Base-by-base conservation (phyloP, 768 basidiomycete genomes). In the Boletus subcaerulescens region DNA sequence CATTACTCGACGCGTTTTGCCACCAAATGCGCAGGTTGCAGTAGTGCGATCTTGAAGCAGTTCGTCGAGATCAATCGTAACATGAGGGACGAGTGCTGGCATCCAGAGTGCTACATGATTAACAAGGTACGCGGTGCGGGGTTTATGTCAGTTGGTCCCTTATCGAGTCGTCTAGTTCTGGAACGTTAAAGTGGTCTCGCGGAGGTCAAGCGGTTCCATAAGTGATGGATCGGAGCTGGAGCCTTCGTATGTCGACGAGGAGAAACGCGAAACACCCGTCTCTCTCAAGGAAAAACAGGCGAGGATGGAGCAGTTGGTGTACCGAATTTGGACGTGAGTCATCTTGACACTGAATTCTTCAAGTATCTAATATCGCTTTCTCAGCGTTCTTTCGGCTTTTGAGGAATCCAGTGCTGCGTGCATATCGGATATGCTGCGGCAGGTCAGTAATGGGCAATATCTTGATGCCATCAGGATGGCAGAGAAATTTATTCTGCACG, bases 31-130 rank as follows among this genome's bases (percentile, higher is more conserved):
- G 95, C 93, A 0, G 97, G 97, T 6, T 99, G 97, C 73, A 91
- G 85, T 62, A 97, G 88, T 56, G 97, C 97, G 17, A 99, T 99
- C 58, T 76, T 99, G 62, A 99, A 99, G 76, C 97, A 99, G 72
- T 99, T 98, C 66, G 97, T 99, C 57, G 97, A 99, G 76, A 98
- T 99, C 74, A 98, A 99, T 67, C 84, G 97, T 56, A 98, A 98
- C 73, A 92, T 91, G 82, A 81, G 87, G 60, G 95, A 99, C 73
- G 97, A 99, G 76, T 98, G 96, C 67, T 99, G 97, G 96, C 97
- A 99, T 80, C 97, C 97, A 51, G 97, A 99, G 72, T 99, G 97
- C 71, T 98, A 98, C 73, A 98, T 98, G 96, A 98, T 99, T 62
- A 96, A 98, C 74, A 98, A 98, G 81, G 95, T 96, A 59, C 53